Conservation (phyloP, 768 basidiomycete species). For the Artomyces pyxidatus region DNA sequence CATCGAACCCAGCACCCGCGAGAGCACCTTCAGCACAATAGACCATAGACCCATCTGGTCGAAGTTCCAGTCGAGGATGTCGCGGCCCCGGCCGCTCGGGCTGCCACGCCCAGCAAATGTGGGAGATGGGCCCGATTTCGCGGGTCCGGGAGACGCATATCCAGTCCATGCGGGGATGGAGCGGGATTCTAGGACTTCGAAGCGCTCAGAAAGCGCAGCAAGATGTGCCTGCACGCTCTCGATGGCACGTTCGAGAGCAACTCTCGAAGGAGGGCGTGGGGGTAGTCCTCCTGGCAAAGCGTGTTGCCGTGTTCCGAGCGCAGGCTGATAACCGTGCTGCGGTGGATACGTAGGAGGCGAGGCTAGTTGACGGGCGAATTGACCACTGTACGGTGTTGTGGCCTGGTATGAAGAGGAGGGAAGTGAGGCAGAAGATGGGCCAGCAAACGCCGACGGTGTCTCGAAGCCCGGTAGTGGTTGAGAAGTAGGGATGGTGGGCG, state of each 20-base stretch:
- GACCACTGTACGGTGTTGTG: conserved; percentile 12
- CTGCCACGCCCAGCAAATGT: conserved; percentile 8
- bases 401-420: conserved; percentile 28
- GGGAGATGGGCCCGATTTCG: conserved; percentile 24
- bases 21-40: conserved; percentile 54
- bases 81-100: conserved; percentile 14
- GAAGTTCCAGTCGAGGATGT: conserved; percentile 5
- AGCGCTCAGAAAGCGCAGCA: conserved; percentile 72
- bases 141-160: conserved; percentile 24
- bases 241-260: conserved; percentile 63
- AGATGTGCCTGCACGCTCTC: conserved; percentile 77
- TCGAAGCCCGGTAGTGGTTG: conserved; percentile 69
- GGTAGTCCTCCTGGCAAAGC: conserved; percentile 14
- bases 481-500: conserved; percentile 43
- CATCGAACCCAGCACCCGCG: conserved; percentile 40
- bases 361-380: neutral
- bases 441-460: conserved; percentile 65
- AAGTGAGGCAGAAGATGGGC: conserved; percentile 32
- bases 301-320: conserved; percentile 14
- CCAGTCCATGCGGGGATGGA: conserved; percentile 23
- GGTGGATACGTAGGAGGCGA: conserved; percentile 6
- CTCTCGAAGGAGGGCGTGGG: conserved; percentile 39
- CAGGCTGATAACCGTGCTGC: neutral
- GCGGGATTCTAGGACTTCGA: conserved; percentile 43
- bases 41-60: conserved; percentile 82